A percentile compares a stretch with the other conserved stretches of the same genome.
Conservation (phyloP, 2,329 filamentous ascomycete genomes). For the Colletotrichum liriopes region DNA sequence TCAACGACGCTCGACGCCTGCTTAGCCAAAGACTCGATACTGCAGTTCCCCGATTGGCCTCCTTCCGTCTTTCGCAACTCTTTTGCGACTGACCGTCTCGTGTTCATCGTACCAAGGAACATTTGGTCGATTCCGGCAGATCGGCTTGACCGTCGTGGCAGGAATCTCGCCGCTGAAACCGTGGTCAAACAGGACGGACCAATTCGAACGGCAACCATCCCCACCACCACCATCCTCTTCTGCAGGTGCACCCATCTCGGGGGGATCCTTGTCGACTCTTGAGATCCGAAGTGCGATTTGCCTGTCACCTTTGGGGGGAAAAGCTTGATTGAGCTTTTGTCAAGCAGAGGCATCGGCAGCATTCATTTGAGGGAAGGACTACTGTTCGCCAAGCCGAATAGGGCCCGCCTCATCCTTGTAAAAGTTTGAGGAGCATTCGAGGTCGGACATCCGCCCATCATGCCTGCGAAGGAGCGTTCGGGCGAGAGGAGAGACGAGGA, state of each 20-base stretch:
- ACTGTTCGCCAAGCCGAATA: background rate
- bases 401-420: background rate
- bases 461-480: conserved; percentile 2
- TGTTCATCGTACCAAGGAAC: background rate
- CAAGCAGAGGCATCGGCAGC: background rate
- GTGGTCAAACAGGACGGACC: conserved; percentile 35
- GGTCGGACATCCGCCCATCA: background rate
- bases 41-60: background rate
- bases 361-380: background rate
- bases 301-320: background rate
- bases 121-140: conserved; percentile 9
- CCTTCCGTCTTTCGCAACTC: background rate
- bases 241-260: background rate
- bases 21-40: background rate
- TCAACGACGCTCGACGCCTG: background rate
- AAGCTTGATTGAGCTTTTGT: conserved; percentile 1
- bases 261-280: conserved; percentile 3
- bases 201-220: conserved; percentile 3
- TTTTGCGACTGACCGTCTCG: background rate
- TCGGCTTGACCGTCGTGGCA: conserved; percentile 28
- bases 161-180: conserved; percentile 36
- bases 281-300: background rate
- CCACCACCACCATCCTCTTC: background rate
- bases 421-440: background rate
- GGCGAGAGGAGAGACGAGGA: conserved; percentile 3